Conservation (phyloP, 2,329 filamentous ascomycete species). For the Bipolaris bicolor region DNA sequence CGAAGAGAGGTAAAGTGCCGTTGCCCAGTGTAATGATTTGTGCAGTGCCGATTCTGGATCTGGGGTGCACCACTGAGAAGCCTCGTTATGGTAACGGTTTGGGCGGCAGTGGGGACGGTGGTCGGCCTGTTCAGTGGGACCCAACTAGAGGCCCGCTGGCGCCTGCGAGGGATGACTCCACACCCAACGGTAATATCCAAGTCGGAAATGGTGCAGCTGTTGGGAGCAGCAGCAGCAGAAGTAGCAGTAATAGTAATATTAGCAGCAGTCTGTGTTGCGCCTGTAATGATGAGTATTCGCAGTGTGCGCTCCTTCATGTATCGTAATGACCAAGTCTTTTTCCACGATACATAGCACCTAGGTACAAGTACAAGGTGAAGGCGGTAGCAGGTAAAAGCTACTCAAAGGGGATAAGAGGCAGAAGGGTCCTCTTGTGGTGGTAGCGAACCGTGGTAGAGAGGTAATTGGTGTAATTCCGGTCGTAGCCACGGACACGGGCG, state of each 20-base stretch:
- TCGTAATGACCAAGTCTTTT: constrained; percentile 9
- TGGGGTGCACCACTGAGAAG: not conserved
- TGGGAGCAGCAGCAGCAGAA: constrained; percentile 8
- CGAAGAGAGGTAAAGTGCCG: not conserved
- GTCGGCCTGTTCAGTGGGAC: constrained; percentile 8
- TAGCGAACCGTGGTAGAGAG: constrained; percentile 29
- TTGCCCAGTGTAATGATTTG: not conserved
- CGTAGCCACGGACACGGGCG: constrained; percentile 23
- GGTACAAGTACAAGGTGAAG: not conserved
- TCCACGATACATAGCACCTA: constrained; percentile 9
- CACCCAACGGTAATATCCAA: constrained; percentile 7
- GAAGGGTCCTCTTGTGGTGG: constrained; percentile 6
- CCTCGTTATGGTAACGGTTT: constrained; percentile 5
- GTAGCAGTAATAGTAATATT: not conserved
- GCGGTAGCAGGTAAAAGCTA: constrained; percentile 5
- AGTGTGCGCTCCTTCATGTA: constrained; percentile 4
- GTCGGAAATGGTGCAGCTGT: constrained; percentile 11
- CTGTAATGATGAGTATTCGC: constrained; percentile 1
- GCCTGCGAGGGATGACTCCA: constrained; percentile 11
- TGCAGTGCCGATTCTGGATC: not conserved
- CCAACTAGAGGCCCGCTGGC: constrained; percentile 13
- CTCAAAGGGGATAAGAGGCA: no score
- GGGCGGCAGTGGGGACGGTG: constrained; percentile 9
- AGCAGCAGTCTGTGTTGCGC: constrained; percentile 4
- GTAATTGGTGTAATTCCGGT: constrained; percentile 11